phyloP scores from a whole-genome alignment of 768 basidiomycete genomes.

The Ramaria sp. region DNA sequence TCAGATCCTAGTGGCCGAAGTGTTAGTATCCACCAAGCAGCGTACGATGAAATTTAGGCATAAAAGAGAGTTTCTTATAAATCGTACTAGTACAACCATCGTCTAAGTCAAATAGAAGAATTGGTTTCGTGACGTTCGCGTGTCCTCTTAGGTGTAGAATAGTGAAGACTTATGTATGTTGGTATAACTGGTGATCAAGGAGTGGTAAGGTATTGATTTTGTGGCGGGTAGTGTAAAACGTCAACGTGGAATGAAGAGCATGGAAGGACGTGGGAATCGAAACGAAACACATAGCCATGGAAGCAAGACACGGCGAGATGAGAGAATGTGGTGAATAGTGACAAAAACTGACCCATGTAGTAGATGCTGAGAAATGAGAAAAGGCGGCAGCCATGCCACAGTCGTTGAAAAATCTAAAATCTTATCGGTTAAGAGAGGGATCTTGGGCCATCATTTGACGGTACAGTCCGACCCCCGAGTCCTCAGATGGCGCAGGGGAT shows the following conservation, averaged over 20 bases:
- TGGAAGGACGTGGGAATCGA: neutral
- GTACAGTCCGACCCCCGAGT: conserved; percentile 78
- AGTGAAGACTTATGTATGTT: neutral
- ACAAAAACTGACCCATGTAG: neutral
- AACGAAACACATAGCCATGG: neutral
- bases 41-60: conserved; percentile 39
- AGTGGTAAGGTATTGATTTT: neutral
- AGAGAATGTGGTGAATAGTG: conserved; percentile 2
- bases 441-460: conserved; percentile 73
- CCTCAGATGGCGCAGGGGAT: conserved; percentile 70
- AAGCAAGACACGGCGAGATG: neutral
- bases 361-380: neutral
- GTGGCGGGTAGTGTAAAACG: neutral
- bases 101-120: neutral
- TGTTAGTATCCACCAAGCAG: conserved; percentile 91
- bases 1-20: conserved; percentile 92
- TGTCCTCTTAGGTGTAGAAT: neutral
- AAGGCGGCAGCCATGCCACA: neutral
- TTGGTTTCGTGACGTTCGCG: neutral
- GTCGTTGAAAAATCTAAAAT: neutral
- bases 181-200: neutral
- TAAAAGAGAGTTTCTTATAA: conserved; percentile 5
- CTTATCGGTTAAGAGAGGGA: conserved; percentile 43
- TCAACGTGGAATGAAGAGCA: neutral
- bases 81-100: conserved; percentile 1